phyloP scores from a whole-genome alignment of 371 early-diverging fungal species.

The Chytridium lagenaria region DNA sequence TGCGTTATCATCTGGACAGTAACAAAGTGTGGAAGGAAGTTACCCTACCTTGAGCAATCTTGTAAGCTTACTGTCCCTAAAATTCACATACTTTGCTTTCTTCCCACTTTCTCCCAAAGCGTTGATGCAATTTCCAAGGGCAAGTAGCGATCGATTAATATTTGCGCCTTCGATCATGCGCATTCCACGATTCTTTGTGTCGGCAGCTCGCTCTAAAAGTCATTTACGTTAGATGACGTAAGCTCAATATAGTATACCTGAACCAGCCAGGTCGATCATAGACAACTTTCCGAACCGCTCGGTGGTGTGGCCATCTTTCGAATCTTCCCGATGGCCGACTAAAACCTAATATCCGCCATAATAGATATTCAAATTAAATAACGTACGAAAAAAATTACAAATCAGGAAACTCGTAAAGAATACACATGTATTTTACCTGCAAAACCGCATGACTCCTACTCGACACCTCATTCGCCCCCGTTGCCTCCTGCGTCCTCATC shows the following conservation, averaged over 20 bases:
- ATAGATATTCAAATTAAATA: too few relatives aligned
- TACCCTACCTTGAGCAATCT: constrained; percentile 71
- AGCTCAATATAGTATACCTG: constrained; percentile 46
- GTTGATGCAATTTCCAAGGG: constrained; percentile 92
- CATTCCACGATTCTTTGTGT: constrained; percentile 65
- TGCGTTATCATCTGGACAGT: background rate
- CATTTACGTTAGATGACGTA: constrained; percentile 57
- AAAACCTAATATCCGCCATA: too few relatives aligned
- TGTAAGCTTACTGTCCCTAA: constrained; percentile 52
- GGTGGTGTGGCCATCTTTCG: constrained; percentile 27
- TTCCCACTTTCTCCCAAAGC: constrained; percentile 71
- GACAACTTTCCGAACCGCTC: constrained; percentile 45
- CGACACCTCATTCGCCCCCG: constrained; percentile 80
- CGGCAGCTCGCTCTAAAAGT: constrained; percentile 48
- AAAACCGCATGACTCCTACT: constrained; percentile 93
- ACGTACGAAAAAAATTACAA: too few relatives aligned
- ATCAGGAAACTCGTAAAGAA: constrained; percentile 23
- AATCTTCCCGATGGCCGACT: constrained; percentile 32
- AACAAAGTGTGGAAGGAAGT: constrained; percentile 78
- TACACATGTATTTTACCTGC: constrained; percentile 56
- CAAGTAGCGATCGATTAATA: constrained; percentile 87
- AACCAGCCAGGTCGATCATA: constrained; percentile 59
- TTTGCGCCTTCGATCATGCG: constrained; percentile 85
- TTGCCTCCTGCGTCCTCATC: constrained; percentile 70
- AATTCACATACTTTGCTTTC: constrained; percentile 71